Base-by-base conservation (phyloP, 176 grass and related monocot species). In the Hyparrhenia diplandra region DNA sequence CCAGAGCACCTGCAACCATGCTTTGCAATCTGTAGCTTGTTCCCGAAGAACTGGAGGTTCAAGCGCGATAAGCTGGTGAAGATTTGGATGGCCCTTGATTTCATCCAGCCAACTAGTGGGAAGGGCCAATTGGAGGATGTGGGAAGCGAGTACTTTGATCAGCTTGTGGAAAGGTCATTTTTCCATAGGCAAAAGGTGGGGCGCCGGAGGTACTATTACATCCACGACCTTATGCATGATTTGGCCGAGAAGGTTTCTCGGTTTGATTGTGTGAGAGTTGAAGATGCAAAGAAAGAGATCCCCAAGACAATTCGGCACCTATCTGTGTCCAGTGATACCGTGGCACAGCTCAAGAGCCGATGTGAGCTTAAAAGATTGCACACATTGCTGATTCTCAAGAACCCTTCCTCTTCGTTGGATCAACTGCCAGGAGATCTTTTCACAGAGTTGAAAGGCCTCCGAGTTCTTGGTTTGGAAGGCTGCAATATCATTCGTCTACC, bases 171-270 rank as follows among this genome's bases (percentile, higher is more conserved):
- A 0, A 39, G 64, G 5, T 89, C 87, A 8, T 85, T 89, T 39
- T 85, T 89, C 55, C 71, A 85, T 1, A 62, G 32, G 64, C 77
- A 32, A 8, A 89, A 77, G 28, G 27, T 36, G 7, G 72, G 82
- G 32, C 82, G 47, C 36, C 71, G 67, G 35, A 89, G 18, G 20
- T 72, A 85, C 82, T 89, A 85, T 30, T 85, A 58, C 72, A 81
- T 89, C 24, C 82, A 89, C 0, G 87, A 89, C 64, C 55, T 89
- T 28, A 85, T 89, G 87, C 87, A 89, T 85, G 87, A 89, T 27
- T 1, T 89, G 27, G 82, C 87, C 0, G 52, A 81, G 2, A 71
- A 69, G 6, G 72, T 89, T 51, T 89, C 87, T 3, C 27, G 45
- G 10, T 21, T 10, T 29, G 87, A 89, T 23, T 89, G 87, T 1